Evolutionary conservation across 2,329 filamentous ascomycete genomes (phyloP).

Genomic region (Delphinella strobiligena): DNA sequence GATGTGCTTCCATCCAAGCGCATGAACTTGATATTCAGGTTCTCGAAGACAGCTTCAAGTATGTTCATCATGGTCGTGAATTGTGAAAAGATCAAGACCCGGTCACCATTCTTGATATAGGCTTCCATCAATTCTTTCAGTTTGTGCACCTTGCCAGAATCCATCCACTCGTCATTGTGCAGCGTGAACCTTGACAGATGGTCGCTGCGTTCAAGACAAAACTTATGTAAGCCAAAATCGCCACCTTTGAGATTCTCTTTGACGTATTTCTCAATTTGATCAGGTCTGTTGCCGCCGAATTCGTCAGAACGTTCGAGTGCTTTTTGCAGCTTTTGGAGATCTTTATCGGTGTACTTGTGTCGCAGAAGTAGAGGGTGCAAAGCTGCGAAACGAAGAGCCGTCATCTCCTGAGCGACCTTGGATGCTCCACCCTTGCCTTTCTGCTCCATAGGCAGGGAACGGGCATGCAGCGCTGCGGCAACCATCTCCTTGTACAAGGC

Average conservation of each 20-base stretch:
- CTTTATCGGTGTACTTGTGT: constrained; percentile 63
- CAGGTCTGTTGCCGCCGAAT: constrained; percentile 19
- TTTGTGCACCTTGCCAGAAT: constrained; percentile 74
- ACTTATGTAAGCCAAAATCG: constrained; percentile 51
- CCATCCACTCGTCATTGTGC: constrained; percentile 52
- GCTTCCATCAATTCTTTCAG: constrained; percentile 60
- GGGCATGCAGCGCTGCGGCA: constrained; percentile 43
- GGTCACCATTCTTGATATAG: constrained; percentile 71
- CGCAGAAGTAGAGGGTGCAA: constrained; percentile 86
- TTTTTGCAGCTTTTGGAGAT: constrained; percentile 56
- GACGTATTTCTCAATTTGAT: constrained; percentile 47
- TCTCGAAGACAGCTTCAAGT: constrained; percentile 67
- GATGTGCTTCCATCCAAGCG: constrained; percentile 78
- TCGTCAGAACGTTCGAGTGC: constrained; percentile 17
- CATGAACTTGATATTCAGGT: constrained; percentile 61
- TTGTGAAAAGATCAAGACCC: constrained; percentile 82
- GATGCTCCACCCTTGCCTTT: constrained; percentile 2
- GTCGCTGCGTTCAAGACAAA: constrained; percentile 42
- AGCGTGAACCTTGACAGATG: constrained; percentile 43
- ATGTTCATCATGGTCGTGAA: constrained; percentile 90
- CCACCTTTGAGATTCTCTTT: constrained; percentile 67
- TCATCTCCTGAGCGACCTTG: constrained; percentile 39
- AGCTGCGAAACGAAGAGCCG: constrained; percentile 83
- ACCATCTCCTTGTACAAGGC: constrained; percentile 63
- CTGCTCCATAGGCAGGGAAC: constrained; percentile 6